Evolutionary conservation across 331 rosid genomes (phyloP).

Genomic region (Malus hybrid): DNA sequence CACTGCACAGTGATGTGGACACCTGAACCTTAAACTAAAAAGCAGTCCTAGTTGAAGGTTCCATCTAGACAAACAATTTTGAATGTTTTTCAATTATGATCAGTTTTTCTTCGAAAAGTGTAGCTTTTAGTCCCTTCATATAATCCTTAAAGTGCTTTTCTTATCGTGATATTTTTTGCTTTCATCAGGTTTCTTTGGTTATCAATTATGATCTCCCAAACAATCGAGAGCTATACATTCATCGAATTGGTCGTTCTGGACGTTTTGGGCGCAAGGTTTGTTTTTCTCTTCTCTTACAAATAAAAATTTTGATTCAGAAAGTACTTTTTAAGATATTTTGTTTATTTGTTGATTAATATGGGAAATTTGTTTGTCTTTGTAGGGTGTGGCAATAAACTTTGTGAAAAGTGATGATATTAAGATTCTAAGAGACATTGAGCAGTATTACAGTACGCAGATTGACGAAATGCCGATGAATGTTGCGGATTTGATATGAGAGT

Average conservation of each 20-base stretch:
- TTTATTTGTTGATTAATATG: background rate
- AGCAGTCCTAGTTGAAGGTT: too few species aligned
- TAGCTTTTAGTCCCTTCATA: too few species aligned
- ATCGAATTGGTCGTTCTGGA: conserved; percentile 95
- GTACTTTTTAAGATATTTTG: background rate
- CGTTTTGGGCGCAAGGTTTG: conserved; percentile 97
- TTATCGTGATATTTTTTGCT: background rate
- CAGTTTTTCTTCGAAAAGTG: too few species aligned
- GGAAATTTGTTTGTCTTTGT: conserved; percentile 15
- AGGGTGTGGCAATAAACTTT: conserved; percentile 99
- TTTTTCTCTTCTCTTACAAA: background rate
- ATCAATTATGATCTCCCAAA: conserved; percentile 96
- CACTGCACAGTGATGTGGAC: too few species aligned
- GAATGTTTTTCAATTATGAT: too few species aligned
- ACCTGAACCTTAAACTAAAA: too few species aligned
- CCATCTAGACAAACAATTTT: too few species aligned
- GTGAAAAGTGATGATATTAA: conserved; percentile 95
- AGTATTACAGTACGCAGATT: conserved; percentile 93
- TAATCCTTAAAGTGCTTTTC: background rate
- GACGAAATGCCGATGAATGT: conserved; percentile 99
- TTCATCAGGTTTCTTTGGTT: conserved; percentile 75
- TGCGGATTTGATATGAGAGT: conserved; percentile 67
- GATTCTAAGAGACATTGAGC: conserved; percentile 90
- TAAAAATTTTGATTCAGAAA: background rate
- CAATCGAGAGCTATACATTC: conserved; percentile 95